Base-by-base conservation (phyloP, 106 monocot species). In the Hemerocallis citrina region DNA sequence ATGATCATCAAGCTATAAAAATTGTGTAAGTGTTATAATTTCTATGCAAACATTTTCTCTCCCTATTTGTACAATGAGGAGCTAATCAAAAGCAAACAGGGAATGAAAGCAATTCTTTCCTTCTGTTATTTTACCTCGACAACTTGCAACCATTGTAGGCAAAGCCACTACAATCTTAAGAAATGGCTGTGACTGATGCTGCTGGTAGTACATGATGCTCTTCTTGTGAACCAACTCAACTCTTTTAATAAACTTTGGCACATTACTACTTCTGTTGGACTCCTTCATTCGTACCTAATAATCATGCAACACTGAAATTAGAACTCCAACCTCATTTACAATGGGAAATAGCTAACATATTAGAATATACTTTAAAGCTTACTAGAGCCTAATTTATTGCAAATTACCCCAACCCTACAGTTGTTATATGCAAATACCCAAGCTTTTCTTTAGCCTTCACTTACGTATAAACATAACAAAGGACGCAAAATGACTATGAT, bases 91-190 rank as follows among this genome's bases (percentile, higher is more conserved):
- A 54, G 16, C 30, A 54, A 31, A 31, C 3, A 6, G 20, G 30
- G 10, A 52, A 30, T 34, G 7, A 35, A 57, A 34, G 7, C 17
- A 17, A 13, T 20, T 6, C 8, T 57, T 34, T 10, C 29, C 16
- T 61, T 34, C 16, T 1, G 20, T 1, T 29, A 56, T 45, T n/a
- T 74, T 85, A 98, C 98, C 98, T 4, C 98, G 92, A 71, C 98
- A 98, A 52, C 85, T 78, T 43, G 98, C 81, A 47, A 98, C 98
- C 98, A 98, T 98, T 34, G 98, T 98, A 22, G 98, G 98, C 59
- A 98, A 75, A 9, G 88, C 79, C 25, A 92, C 98, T 24, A 88
- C 81, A 69, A 92, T 92, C 73, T 98, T 92, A n/a, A 98, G 85
- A 30, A 98, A 98, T 57, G 74, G 57, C 16, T 82, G 81, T 20